Evolutionary conservation across 176 grass and related monocot genomes (phyloP).

Genomic region (Eleusine coracana): DNA sequence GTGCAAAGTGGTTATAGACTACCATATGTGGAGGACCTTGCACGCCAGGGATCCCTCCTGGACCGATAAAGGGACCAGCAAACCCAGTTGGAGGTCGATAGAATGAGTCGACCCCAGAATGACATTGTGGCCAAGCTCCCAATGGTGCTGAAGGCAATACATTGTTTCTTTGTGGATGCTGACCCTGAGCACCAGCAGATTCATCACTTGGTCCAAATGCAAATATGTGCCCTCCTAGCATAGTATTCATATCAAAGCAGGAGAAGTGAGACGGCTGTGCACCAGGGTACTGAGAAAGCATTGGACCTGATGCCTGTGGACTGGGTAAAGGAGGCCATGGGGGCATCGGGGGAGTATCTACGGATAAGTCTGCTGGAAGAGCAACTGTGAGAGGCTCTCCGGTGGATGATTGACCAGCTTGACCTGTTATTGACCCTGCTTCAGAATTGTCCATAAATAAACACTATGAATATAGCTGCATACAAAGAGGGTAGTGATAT

Average conservation of each 20-base stretch:
- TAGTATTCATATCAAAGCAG: conserved; percentile 87
- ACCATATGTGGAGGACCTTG: conserved; percentile 95
- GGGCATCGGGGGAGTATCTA: conserved; percentile 80
- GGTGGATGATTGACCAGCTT: conserved; percentile 61
- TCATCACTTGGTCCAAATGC: conserved; percentile 84
- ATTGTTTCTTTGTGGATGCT: conserved; percentile 75
- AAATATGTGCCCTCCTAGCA: conserved; percentile 75
- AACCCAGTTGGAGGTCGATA: conserved; percentile 83
- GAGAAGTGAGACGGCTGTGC: conserved; percentile 80
- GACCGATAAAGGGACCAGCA: conserved; percentile 79
- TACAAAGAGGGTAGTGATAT: conserved; percentile 21
- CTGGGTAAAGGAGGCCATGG: conserved; percentile 83
- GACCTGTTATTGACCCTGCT: conserved; percentile 40
- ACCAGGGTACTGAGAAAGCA: conserved; percentile 83
- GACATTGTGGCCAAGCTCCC: conserved; percentile 80
- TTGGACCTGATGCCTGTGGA: conserved; percentile 68
- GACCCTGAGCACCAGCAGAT: conserved; percentile 62
- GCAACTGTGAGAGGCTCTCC: conserved; percentile 79
- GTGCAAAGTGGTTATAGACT: conserved; percentile 93
- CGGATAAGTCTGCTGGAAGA: conserved; percentile 94
- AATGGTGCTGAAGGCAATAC: conserved; percentile 57
- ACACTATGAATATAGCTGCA: conserved; percentile 40
- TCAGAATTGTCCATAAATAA: conserved; percentile 37
- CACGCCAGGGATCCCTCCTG: conserved; percentile 83
- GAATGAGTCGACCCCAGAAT: conserved; percentile 78